Base-by-base conservation (phyloP, 2,329 filamentous ascomycete species). In the Aureobasidium leucospermi region DNA sequence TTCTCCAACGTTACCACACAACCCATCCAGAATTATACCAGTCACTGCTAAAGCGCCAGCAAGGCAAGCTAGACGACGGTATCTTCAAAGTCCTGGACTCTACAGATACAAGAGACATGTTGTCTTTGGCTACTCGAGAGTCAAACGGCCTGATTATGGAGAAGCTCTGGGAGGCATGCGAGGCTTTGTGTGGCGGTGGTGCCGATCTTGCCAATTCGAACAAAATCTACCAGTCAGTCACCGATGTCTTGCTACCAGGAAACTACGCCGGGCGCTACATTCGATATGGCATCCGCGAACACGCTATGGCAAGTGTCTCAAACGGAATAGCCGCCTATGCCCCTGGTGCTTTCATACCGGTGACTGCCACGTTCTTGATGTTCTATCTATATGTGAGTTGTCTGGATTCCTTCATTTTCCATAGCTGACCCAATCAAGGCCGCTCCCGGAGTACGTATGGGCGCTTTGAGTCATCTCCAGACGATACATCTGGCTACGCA, bases 351-450 rank as follows among this genome's bases (percentile, higher is more conserved):
- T 78, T 85, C 63, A 70, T 85, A 7, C 82, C 82, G 0, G 71
- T 85, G 38, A 85, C 82, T 1, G 79, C 79, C 0, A 78, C 76
- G 4, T 85, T 85, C 71, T 84, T 85, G 73, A 85, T 85, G 80
- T 85, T 85, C 69, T 85, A 85, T 64, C 70, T 80, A 5, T 80
- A 81, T 60, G 81, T 81, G 9, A 19, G 19, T 19, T 19, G 19
- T 19, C 19, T 19, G 19, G 19, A 19, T 19, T 19, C 19, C 19
- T 19, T 19, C 19, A 19, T 19, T 19, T 19, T 19, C 19, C 19
- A 19, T 19, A 19, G 19, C 19, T 19, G 19, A 19, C 19, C 19
- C 19, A 19, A 19, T 19, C 19, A 19, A 19, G 19, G 19, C 19
- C 19, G 82, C 83, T 0, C 78, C 81, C 0, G 82, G 77, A 6